phyloP scores from a whole-genome alignment of 768 basidiomycete genomes.

The Kondoa malvinella region DNA sequence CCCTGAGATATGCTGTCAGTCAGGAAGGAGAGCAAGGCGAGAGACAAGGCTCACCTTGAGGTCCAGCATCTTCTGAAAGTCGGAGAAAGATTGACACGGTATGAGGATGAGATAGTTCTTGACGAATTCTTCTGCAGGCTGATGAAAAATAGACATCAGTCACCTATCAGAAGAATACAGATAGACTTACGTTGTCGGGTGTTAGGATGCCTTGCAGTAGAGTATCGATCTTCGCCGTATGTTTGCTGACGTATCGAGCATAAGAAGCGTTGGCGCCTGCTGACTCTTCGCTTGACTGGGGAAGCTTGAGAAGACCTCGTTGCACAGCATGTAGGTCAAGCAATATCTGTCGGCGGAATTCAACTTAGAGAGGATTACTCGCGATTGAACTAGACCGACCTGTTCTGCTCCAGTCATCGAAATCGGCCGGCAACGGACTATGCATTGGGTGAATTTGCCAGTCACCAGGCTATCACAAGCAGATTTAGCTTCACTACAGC shows the following conservation, averaged over 20 bases:
- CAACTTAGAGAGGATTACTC: neutral
- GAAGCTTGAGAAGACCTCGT: conserved; percentile 61
- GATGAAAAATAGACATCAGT: neutral
- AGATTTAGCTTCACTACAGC: neutral
- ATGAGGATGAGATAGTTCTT: conserved; percentile 88
- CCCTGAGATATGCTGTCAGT: conserved; percentile 39
- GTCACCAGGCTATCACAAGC: conserved; percentile 50
- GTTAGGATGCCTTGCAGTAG: conserved; percentile 89
- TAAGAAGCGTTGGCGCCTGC: conserved; percentile 35
- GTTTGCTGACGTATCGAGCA: conserved; percentile 61
- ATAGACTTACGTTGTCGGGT: conserved; percentile 50
- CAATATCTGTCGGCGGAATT: conserved; percentile 43
- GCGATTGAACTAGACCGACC: conserved; percentile 34
- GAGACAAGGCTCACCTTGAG: conserved; percentile 22
- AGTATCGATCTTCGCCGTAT: conserved; percentile 65
- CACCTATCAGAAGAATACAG: neutral
- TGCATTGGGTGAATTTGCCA: conserved; percentile 68
- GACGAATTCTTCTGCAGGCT: conserved; percentile 77
- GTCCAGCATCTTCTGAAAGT: conserved; percentile 78
- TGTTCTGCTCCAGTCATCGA: conserved; percentile 91
- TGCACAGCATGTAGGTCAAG: conserved; percentile 82
- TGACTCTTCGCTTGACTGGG: conserved; percentile 31
- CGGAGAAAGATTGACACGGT: conserved; percentile 83
- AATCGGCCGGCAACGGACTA: conserved; percentile 78
- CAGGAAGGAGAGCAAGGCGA: neutral